Evolutionary conservation across 2,329 filamentous ascomycete species (phyloP).

Genomic region (Colletotrichum theobromicola): DNA sequence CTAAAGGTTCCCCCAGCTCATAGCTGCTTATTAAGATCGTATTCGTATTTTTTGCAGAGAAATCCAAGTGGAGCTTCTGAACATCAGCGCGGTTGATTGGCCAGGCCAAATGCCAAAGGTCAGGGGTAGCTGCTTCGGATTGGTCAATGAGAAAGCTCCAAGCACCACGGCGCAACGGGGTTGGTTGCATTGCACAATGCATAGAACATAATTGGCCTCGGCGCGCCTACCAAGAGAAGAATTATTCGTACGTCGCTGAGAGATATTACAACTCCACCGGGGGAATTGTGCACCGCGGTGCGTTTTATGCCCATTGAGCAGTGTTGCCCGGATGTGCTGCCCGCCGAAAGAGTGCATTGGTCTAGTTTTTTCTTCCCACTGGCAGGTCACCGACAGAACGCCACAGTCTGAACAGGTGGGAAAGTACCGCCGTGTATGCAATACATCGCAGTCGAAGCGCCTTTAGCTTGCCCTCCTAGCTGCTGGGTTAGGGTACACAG

Average conservation of each 20-base stretch:
- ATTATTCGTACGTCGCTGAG: not conserved
- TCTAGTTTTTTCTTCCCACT: not conserved
- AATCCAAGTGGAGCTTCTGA: not conserved
- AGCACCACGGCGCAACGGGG: not conserved
- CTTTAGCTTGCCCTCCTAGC: not conserved
- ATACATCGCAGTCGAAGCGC: not conserved
- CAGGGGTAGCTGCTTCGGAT: not conserved
- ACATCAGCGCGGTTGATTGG: constrained; percentile 2
- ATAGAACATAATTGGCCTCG: not conserved
- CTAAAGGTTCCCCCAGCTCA: not conserved
- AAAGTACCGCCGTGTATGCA: not conserved
- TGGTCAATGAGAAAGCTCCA: constrained; percentile 7
- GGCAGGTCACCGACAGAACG: not conserved
- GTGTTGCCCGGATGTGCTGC: not conserved
- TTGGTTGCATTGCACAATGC: not conserved
- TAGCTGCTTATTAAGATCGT: constrained; percentile 3
- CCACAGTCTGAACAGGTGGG: not conserved
- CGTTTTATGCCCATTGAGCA: not conserved
- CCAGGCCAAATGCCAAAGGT: not conserved
- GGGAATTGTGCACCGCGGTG: not conserved
- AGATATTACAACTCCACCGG: not conserved
- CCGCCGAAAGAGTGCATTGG: not conserved
- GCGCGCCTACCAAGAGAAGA: not conserved
- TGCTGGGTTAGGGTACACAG: constrained; percentile 5
- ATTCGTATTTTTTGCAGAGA: not conserved